Percentiles rank a stretch among this genome's conserved stretches.
Conservation (phyloP, 495 filamentous ascomycete genomes). For the Daldinia bambusicola region DNA sequence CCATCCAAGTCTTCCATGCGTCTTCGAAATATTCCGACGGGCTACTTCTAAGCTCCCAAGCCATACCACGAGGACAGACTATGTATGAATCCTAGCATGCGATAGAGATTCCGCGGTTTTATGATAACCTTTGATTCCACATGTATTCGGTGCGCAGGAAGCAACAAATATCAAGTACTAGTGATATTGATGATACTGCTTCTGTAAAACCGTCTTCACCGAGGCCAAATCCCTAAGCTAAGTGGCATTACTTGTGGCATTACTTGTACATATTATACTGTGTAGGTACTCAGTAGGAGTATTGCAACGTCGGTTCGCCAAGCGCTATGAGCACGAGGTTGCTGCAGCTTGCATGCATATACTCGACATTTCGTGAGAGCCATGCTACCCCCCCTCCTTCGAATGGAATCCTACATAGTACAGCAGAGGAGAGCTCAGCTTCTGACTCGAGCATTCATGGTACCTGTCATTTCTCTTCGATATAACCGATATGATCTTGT, state of each 20-base stretch:
- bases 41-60: constrained; percentile 3
- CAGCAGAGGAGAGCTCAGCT: background rate
- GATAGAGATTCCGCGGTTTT: constrained; percentile 14
- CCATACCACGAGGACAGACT: background rate
- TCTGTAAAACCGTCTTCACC: background rate
- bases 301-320: constrained; percentile 30
- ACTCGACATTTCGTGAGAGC: constrained; percentile 21
- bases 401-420: background rate
- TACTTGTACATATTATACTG: constrained; percentile 10
- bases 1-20: constrained; percentile 41
- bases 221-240: background rate
- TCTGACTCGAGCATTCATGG: constrained; percentile 3
- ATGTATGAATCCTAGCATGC: background rate
- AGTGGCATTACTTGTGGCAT: background rate
- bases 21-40: constrained; percentile 40
- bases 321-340: constrained; percentile 41
- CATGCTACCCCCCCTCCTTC: constrained; percentile 4
- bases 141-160: constrained; percentile 30
- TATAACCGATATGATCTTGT: constrained; percentile 29
- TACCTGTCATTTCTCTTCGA: constrained; percentile 20
- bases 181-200: constrained; percentile 9
- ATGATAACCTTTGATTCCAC: constrained; percentile 9
- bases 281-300: background rate
- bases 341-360: constrained; percentile 42
- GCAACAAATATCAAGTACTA: constrained; percentile 13